Base-by-base conservation (phyloP, 768 basidiomycete species). In the Mycena galericulata region DNA sequence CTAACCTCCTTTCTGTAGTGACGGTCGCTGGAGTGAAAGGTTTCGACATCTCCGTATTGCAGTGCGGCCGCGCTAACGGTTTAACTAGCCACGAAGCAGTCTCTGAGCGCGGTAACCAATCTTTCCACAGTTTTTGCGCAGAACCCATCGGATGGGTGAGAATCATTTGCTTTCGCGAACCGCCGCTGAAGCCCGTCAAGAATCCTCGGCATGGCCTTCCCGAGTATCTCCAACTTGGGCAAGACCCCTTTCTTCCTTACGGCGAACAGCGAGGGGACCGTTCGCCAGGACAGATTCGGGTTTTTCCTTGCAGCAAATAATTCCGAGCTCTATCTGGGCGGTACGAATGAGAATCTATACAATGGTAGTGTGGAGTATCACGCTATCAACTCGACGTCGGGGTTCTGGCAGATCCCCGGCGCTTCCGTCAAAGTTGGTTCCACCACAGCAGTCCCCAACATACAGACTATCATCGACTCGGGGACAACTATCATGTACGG, bases 261-360 rank as follows among this genome's bases (percentile, higher is more conserved):
- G 7, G 80, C 86, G 49, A 49, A 83, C 26, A 72, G 75, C 11
- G 72, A 82, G 40, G 78, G 75, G 11, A 63, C 70, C 20, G 74
- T 80, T 15, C 22, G 75, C 2, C 64, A 79, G 40, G 73, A 78
- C 51, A 73, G 78, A 36, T 88, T 89, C 66, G 80, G 82, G 34
- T 81, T 89, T 68, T 81, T 83, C 58, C 79, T 88, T 47, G 72
- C 81, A 17, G n/a, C 75, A 26, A 75, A 77, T n/a, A 78, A 76
- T 46, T 81, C 84, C 29, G 85, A 87, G 75, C 82, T 90, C 20
- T 83, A 78, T 65, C 75, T 90, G 46, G 88, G 88, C 14, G 88
- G 86, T 26, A 79, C 81, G 14, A 82, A 90, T 71, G 62, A 72
- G 14, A 68, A 68, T 15, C 74, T 83, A 68, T 89, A 85, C 77